Evolutionary conservation across 2,329 filamentous ascomycete genomes (phyloP), one percentile per base, ranked within the genome.

Genomic region (Dactylellina haptotyla): DNA sequence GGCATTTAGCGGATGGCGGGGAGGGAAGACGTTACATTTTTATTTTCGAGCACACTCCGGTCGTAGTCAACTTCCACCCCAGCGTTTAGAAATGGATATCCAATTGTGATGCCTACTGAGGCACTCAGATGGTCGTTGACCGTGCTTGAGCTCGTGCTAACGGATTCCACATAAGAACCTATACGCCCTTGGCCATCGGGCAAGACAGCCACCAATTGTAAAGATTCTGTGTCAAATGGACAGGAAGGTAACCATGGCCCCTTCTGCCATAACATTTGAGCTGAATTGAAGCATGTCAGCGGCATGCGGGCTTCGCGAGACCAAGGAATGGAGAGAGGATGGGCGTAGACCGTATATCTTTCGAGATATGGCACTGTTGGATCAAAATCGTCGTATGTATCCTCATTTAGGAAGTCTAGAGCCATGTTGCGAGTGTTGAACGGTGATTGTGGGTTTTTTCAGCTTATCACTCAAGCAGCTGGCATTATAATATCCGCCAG

Each of bases 1-100:
- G 30, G n/a, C 26, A 16, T 12, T 20, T 14, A 39, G 51, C 25
- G 16, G 3, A 26, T 23, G 48, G 12, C 48, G 9, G 16, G 4
- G 25, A 30, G n/a, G 8, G 9, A 14, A 37, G 39, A 8, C 20
- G 28, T 23, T 58, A 58, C 54, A 45, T 58, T 16, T 9, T 58
- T 43, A 28, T 58, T 58, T 34, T 25, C 37, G 12, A 20, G 14
- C 16, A 43, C 34, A 18, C 20, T 58, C 23, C 12, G 9, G 16
- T 58, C 54, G 23, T 58, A 58, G 5, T 58, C 20, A 14, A 9
- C 54, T 8, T 16, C 20, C 9, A 58, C 37, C 10, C 34, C 20
- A 12, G 37, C 54, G 26, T 45, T 58, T 14, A 58, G 28, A 58
- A 43, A 43, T 4, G 54, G 54, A 16, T 45, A 43, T 12, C 54